These are phyloP conservation scores for Phytophthora pistaciae DNA, from an alignment of 352 stramenopile genomes.

Conservation along the genomic window DNA sequence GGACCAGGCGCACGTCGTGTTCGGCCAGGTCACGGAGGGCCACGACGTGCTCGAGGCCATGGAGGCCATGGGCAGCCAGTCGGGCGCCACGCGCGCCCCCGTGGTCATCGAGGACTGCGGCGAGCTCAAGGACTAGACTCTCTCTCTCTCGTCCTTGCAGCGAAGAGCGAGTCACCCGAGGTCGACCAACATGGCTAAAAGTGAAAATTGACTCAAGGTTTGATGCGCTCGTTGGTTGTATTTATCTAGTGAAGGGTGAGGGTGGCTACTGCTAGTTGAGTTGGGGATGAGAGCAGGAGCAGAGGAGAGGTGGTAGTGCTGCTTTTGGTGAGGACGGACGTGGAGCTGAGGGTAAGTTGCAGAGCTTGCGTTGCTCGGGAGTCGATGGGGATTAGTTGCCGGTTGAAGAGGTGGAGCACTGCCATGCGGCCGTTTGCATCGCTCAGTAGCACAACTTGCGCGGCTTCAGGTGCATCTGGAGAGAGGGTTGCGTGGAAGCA, in stretches of 20 bases:
- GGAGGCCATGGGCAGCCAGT: constrained; percentile 94
- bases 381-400: constrained; percentile 27
- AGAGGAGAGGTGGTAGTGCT: background rate
- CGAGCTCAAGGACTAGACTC: constrained; percentile 79
- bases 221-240: background rate
- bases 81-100: constrained; percentile 79
- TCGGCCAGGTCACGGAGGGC: constrained; percentile 93
- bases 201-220: constrained; percentile 11
- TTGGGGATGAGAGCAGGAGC: constrained; percentile 21
- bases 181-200: background rate
- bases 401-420: constrained; percentile 31
- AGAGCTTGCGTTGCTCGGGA: constrained; percentile 10
- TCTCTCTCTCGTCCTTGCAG: background rate
- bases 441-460: constrained; percentile 28
- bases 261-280: constrained; percentile 20
- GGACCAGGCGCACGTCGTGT: constrained; percentile 98
- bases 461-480: constrained; percentile 11
- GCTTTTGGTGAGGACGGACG: background rate
- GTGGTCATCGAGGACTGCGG: constrained; percentile 98
- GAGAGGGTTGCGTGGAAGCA: constrained; percentile 4
- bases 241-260: constrained; percentile 20
- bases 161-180: background rate
- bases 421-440: constrained; percentile 34
- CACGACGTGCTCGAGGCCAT: constrained; percentile 94
- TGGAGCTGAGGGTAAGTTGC: constrained; percentile 2